Conservation (phyloP, 108 stramenopile genomes). For the Fragilariopsis cylindrus region DNA sequence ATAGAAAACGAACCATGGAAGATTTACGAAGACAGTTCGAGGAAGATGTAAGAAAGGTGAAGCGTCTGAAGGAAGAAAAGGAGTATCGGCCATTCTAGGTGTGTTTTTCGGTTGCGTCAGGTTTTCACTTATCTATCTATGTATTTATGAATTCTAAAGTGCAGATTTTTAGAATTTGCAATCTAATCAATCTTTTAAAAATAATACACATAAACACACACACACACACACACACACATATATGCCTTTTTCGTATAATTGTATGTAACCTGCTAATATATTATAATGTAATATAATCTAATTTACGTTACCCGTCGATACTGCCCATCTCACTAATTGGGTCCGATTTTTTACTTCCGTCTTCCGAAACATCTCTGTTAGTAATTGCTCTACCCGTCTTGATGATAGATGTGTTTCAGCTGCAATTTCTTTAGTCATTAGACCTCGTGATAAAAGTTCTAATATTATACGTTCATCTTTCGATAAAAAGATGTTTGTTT, state of each 20-base stretch:
- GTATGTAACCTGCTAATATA: no score
- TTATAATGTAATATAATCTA: background rate
- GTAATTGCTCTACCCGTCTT: slow-evolving; percentile 51
- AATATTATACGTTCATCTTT: slow-evolving; percentile 59
- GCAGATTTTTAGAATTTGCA: no score
- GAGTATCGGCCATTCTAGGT: slow-evolving; percentile 72
- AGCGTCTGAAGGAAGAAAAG: slow-evolving; percentile 80
- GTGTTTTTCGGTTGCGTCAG: no score
- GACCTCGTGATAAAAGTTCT: slow-evolving; percentile 54
- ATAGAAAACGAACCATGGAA: slow-evolving; percentile 63
- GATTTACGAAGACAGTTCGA: slow-evolving; percentile 75
- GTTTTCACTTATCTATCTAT: no score
- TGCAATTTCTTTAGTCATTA: slow-evolving; percentile 76
- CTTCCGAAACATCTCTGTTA: slow-evolving; percentile 72
- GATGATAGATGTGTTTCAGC: slow-evolving; percentile 31
- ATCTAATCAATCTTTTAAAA: no score
- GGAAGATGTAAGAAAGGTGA: slow-evolving; percentile 77
- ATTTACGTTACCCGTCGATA: slow-evolving; percentile 50
- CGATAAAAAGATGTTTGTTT: slow-evolving; percentile 47
- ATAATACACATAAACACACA: no score
- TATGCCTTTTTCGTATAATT: no score
- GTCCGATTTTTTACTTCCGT: slow-evolving; percentile 61
- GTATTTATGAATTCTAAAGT: no score
- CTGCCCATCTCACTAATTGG: slow-evolving; percentile 69
- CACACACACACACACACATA: no score